Base-by-base conservation (phyloP, 208 protist genomes). In the Leishmania guyanensis region DNA sequence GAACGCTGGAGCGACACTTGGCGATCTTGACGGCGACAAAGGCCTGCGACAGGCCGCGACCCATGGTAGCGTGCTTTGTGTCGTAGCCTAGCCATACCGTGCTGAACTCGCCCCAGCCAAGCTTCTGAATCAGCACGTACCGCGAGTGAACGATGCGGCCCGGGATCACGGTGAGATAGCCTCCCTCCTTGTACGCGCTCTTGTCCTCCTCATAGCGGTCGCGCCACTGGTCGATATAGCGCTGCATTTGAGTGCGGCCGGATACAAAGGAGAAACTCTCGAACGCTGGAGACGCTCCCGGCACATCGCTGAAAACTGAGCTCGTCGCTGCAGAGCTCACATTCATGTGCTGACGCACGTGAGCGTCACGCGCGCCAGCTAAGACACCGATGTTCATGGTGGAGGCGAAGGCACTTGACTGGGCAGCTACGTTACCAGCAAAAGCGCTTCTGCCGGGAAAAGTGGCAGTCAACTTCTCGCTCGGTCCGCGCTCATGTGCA, bases 11-110 rank as follows among this genome's bases (percentile, higher is more conserved):
- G 76, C 88, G 86, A 79, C 92, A 96, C 83, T 95, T 96, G 60
- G 92, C 89, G 68, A 96, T 91, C 83, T 97, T 97, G 48, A 97
- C 78, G 0, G 94, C 94, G 10, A 96, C 92, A 83, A 97, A 97
- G 14, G 92, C 83, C 77, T 94, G 88, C n/a, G 88, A 62, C 39
- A 85, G 71, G 46, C 81, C 66, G 46, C 80, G 77, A 54, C 79
- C 78, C 50, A 73, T 46, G 26, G 75, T 84, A 17, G 80, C 75
- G 66, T 85, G 80, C 82, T 90, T 87, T 29, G 88, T 90, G 78
- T 97, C 94, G 77, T 94, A 96, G 5, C 90, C 90, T 20, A 97
- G 88, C 94, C 94, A 97, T 33, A 97, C 94, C 12, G 94, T 97
- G 84, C 93, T 96, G 83, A 96, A 97, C 79, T 93, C 94, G 43